Percentiles rank a stretch among this genome's conserved stretches.
phyloP scores from a whole-genome alignment of 2,329 filamentous ascomycete species.

The Sphaerulina vaccinii region DNA sequence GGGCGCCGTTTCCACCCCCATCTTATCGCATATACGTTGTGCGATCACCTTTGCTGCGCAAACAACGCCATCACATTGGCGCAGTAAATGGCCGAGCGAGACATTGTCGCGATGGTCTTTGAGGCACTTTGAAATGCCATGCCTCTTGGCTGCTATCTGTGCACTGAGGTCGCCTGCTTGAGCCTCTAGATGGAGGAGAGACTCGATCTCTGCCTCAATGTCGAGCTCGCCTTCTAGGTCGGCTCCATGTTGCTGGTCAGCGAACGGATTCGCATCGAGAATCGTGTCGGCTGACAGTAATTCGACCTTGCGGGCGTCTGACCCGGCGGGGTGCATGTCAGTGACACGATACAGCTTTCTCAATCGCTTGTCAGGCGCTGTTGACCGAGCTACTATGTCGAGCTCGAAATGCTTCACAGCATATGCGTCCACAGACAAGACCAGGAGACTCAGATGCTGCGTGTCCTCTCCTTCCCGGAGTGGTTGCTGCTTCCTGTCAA shows the following conservation, averaged over 20 bases:
- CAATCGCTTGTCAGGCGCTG: constrained; percentile 7
- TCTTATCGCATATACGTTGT: constrained; percentile 35
- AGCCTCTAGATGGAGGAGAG: constrained; percentile 37
- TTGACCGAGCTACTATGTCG: constrained; percentile 13
- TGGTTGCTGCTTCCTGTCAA: constrained; percentile 4
- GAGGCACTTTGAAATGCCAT: constrained; percentile 41
- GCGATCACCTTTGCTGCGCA: constrained; percentile 43
- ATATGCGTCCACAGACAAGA: constrained; percentile 12
- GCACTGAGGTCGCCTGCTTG: constrained; percentile 30
- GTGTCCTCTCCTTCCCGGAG: constrained; percentile 9
- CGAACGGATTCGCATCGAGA: constrained; percentile 39
- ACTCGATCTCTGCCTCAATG: constrained; percentile 42
- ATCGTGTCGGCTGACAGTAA: constrained; percentile 10
- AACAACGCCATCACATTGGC: constrained; percentile 44
- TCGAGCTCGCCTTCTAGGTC: constrained; percentile 20
- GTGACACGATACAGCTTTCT: constrained; percentile 14
- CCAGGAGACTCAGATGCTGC: constrained; percentile 16
- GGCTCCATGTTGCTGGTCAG: constrained; percentile 20
- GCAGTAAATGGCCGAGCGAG: constrained; percentile 41
- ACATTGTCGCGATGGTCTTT: constrained; percentile 40
- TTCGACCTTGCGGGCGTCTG: constrained; percentile 6
- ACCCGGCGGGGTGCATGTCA: constrained; percentile 14
- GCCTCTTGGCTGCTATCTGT: constrained; percentile 32
- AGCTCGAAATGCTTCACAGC: constrained; percentile 14
- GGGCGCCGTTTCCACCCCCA: constrained; percentile 27